phyloP scores from a whole-genome alignment of 177 flowering plant species.

The Vitis hybrid region DNA sequence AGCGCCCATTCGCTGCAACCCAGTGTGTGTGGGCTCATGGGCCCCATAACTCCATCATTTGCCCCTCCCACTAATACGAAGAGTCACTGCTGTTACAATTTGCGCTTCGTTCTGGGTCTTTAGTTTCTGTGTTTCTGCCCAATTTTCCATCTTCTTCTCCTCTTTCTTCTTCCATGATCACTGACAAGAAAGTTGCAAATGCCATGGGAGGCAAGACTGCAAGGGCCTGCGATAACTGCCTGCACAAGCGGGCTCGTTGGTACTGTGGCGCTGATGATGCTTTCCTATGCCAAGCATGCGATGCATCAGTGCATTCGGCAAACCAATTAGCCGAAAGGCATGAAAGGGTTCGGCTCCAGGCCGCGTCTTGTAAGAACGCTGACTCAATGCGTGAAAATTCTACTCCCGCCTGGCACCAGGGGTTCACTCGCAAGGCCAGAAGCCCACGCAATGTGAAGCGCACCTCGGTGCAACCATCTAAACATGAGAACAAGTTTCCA shows the following conservation, averaged over 20 bases:
- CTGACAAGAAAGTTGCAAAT: conserved; percentile 27
- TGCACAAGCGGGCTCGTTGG: conserved; percentile 48
- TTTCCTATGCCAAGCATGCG: conserved; percentile 57
- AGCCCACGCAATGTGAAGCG: conserved; percentile 31
- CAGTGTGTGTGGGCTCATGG: no score
- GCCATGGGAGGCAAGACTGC: conserved; percentile 50
- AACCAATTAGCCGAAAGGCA: conserved; percentile 53
- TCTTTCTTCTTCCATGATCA: conserved; percentile 1
- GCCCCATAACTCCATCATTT: not conserved
- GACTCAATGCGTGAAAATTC: not conserved
- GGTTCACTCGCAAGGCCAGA: conserved; percentile 49
- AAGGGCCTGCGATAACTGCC: conserved; percentile 52
- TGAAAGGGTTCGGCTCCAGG: conserved; percentile 39
- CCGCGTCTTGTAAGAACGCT: conserved; percentile 13
- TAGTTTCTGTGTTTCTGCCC: not conserved
- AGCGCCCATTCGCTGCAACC: not conserved
- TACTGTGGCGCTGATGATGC: conserved; percentile 61
- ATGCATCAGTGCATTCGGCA: conserved; percentile 50
- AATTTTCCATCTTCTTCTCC: no score
- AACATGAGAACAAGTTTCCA: not conserved
- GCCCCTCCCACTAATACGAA: not conserved
- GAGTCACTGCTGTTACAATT: no score
- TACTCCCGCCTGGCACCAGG: conserved; percentile 43
- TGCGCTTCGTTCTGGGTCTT: no score
- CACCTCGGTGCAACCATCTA: conserved; percentile 1